Evolutionary conservation across 2,329 filamentous ascomycete genomes (phyloP), one percentile per base, ranked within the genome.

Genomic region (Clonostachys sp.): DNA sequence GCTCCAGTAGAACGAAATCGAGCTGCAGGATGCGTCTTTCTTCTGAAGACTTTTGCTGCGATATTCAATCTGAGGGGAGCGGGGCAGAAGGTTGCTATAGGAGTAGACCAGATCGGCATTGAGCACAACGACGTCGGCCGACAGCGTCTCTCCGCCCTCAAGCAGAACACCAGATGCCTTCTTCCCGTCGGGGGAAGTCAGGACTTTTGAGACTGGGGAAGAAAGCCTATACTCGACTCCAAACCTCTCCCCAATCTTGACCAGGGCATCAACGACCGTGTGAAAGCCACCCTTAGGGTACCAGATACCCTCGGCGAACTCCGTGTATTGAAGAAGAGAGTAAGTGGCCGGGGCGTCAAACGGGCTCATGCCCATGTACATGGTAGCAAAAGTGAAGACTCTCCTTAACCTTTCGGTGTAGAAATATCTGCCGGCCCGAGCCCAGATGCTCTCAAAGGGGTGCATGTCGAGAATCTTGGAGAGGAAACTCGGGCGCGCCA

Each of bases 351-450:
- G 87, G 0, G 87, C 86, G 58, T 88, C 84, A 59, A 86, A 90
- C 0, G 87, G 87, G 47, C 76, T 83, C 86, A 90, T 90, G 0
- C 87, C 87, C 82, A 90, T 86, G 58, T 91, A 90, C 86, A 90
- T 91, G 55, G 83, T 89, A 18, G 81, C 85, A 63, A 90, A 90
- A 0, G 86, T 89, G 53, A 90, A 90, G 0, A 86, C 85, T 24
- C 85, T 68, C 50, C 86, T 71, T 56, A 90, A 59, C 48, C 85
- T 71, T 58, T 89, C 86, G 0, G 83, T 84, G 71, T 72, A 77
- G 62, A 90, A 90, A 57, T 89, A 89, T 51, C 74, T 75, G 24
- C 77, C 71, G 4, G 84, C 81, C 30, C 87, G 68, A 7, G 71
- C 71, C 70, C 84, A 90, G 14, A 89, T 86, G 55, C 77, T 84